Conservation (phyloP, 106 monocot genomes). For the Acorus gramineus region DNA sequence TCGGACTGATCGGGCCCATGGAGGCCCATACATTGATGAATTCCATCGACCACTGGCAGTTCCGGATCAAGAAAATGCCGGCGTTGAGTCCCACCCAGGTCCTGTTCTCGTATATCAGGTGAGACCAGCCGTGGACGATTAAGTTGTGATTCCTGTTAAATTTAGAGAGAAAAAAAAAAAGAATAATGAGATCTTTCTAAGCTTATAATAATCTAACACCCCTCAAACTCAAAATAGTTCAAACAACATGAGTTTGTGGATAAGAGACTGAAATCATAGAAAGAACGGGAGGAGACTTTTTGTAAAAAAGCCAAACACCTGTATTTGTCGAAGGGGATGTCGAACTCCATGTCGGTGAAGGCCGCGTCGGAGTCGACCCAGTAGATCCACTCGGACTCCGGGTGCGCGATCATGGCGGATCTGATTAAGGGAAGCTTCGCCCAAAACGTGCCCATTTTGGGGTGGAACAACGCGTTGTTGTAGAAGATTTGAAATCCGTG, state of each 20-base stretch:
- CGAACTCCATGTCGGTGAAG: slow-evolving; percentile 91
- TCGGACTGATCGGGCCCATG: slow-evolving; percentile 60
- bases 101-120: slow-evolving; percentile 32
- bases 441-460: slow-evolving; percentile 53
- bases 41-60: slow-evolving; percentile 95
- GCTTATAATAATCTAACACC: no score
- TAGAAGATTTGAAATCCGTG: slow-evolving; percentile 56
- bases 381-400: slow-evolving; percentile 85
- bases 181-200: no score
- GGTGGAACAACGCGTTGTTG: slow-evolving; percentile 60
- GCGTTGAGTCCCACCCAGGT: slow-evolving; percentile 86
- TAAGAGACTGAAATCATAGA: no score
- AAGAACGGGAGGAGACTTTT: no score
- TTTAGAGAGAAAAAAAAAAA: no score
- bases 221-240: no score
- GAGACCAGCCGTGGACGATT: slow-evolving; percentile 68
- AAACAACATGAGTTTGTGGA: no score
- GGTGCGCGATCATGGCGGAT: slow-evolving; percentile 80
- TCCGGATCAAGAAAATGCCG: slow-evolving; percentile 82
- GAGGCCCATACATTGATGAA: slow-evolving; percentile 60
- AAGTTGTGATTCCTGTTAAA: slow-evolving; percentile 26
- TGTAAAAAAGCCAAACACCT: no score
- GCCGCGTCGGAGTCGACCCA: slow-evolving; percentile 93
- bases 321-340: slow-evolving; percentile 49
- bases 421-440: slow-evolving; percentile 57